Evolutionary conservation across 129 eudicot species (phyloP).

Genomic region (Sambucus nigra): DNA sequence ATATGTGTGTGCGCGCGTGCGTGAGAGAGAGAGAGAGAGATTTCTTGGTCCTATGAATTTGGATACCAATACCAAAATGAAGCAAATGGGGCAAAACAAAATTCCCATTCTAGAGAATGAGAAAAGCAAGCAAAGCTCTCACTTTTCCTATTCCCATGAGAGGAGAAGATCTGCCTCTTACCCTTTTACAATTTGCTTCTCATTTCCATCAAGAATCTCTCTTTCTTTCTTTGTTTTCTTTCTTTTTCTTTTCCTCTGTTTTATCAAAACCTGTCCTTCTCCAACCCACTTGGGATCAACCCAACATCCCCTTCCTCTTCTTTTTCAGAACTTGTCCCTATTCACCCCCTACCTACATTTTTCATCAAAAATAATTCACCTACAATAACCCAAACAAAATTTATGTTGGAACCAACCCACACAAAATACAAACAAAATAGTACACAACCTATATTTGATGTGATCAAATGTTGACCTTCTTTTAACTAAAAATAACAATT

Average conservation of each 20-base stretch:
- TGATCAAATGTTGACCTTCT: no score
- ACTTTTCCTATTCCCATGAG: constrained; percentile 53
- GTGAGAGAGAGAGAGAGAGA: constrained; percentile 2
- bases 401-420: no score
- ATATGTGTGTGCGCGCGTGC: no score
- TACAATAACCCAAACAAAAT: no score
- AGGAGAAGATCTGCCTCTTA: constrained; percentile 23
- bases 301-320: constrained; percentile 13
- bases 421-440: no score
- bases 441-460: no score
- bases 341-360: constrained; percentile 15
- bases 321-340: constrained; percentile 38
- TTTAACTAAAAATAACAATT: no score
- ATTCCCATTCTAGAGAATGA: constrained; percentile 11
- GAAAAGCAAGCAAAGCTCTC: constrained; percentile 26
- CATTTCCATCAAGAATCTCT: constrained; percentile 28
- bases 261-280: constrained; percentile 19
- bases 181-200: constrained; percentile 14
- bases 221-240: neutral
- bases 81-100: constrained; percentile 13
- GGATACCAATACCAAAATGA: constrained; percentile 18
- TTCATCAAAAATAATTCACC: neutral
- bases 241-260: constrained; percentile 14
- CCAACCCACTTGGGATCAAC: constrained; percentile 29
- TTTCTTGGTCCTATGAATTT: constrained; percentile 27